Percentiles rank a stretch among this genome's conserved stretches.
Evolutionary conservation across 305 asterid genomes (phyloP).

Genomic region (Andrographis paniculata): DNA sequence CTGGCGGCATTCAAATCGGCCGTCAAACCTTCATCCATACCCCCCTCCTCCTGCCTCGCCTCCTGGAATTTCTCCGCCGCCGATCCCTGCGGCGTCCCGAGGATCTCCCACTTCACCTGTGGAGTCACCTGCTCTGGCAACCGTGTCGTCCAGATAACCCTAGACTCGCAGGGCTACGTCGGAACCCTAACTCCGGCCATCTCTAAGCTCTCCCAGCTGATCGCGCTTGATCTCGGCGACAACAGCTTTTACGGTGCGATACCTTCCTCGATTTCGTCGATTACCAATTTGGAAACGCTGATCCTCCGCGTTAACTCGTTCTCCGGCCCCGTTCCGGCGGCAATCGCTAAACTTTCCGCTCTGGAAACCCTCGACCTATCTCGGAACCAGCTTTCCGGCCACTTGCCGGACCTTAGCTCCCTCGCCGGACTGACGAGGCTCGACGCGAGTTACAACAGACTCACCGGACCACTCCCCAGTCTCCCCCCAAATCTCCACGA

Average conservation of each 20-base stretch:
- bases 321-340: conserved; percentile 59
- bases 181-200: conserved; percentile 62
- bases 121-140: conserved; percentile 56
- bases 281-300: conserved; percentile 41
- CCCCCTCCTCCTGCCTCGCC: conserved; percentile 69
- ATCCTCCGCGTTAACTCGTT: conserved; percentile 70
- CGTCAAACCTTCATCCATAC: conserved; percentile 49
- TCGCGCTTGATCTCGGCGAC: conserved; percentile 56
- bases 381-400: conserved; percentile 45
- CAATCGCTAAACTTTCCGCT: conserved; percentile 33
- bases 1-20: conserved; percentile 65
- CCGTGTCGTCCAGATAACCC: conserved; percentile 75
- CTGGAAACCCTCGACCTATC: conserved; percentile 61
- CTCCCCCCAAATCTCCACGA: conserved; percentile 63
- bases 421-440: conserved; percentile 42
- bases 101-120: conserved; percentile 68
- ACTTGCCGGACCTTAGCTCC: conserved; percentile 34
- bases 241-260: conserved; percentile 64
- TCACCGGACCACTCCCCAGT: conserved; percentile 60
- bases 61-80: conserved; percentile 70
- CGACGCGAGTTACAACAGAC: conserved; percentile 69
- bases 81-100: conserved; percentile 80
- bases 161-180: conserved; percentile 70
- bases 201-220: conserved; percentile 55
- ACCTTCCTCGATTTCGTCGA: conserved; percentile 41